A percentile compares a stretch with the other conserved stretches of the same genome.
These are phyloP conservation scores for Cordyceps javanica DNA, from an alignment of 2,329 filamentous ascomycete genomes.

Conservation along the genomic window DNA sequence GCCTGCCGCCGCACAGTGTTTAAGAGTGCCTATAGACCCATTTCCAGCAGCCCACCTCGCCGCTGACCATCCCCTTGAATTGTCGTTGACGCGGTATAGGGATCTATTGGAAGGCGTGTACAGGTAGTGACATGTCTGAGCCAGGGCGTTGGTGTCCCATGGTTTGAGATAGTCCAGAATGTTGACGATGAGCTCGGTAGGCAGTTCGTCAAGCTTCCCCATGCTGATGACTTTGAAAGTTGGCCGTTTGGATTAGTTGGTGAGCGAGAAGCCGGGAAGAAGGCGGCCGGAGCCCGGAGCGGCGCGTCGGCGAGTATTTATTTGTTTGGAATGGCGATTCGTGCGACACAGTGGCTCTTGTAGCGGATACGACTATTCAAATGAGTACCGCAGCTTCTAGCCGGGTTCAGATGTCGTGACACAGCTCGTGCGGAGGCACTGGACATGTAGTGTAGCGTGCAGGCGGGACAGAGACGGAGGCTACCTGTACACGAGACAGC, in stretches of 20 bases:
- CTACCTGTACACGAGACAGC: neutral
- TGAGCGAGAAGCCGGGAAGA: neutral
- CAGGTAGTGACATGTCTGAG: neutral
- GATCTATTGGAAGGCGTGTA: neutral
- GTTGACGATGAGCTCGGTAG: neutral
- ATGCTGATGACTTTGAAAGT: neutral
- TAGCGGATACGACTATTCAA: too few species aligned
- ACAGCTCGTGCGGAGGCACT: neutral
- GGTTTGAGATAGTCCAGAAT: neutral
- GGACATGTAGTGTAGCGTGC: neutral
- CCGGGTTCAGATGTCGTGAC: neutral
- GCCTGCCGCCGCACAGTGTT: neutral
- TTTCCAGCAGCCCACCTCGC: slow-evolving; percentile 2
- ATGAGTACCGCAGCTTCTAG: neutral
- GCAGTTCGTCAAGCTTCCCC: neutral
- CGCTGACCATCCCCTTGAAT: neutral
- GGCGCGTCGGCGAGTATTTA: neutral
- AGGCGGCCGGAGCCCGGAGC: neutral
- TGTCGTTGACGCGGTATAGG: slow-evolving; percentile 4
- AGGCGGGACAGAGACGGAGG: neutral
- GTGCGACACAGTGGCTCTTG: neutral
- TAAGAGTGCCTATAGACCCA: neutral
- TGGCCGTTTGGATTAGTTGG: neutral
- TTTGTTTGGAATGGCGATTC: neutral
- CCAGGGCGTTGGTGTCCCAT: neutral